These are phyloP conservation scores for Haematococcus sp. DNA, from an alignment of 139 green algal species.

Conservation along the genomic window DNA sequence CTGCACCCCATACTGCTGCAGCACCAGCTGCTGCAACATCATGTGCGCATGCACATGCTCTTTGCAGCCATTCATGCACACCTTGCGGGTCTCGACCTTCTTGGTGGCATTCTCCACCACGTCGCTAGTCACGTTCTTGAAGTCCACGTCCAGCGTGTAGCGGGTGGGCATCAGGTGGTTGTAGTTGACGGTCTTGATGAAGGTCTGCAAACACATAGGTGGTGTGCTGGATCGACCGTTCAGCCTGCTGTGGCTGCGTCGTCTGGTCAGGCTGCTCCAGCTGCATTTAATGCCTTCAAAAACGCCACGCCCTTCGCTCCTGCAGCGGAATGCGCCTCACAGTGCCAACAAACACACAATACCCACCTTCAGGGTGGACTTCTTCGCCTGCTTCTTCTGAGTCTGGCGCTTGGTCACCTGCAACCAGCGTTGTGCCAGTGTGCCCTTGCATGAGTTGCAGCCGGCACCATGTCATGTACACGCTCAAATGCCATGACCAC, in stretches of 20 bases:
- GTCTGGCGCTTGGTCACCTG: constrained; percentile 83
- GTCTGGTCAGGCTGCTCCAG: not conserved
- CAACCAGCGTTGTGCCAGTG: not conserved
- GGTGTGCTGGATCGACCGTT: not conserved
- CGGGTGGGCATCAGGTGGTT: constrained; percentile 99
- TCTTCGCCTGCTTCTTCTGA: constrained; percentile 78
- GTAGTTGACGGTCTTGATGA: constrained; percentile 99
- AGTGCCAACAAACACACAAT: not conserved
- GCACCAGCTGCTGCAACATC: not conserved
- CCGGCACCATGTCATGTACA: constrained; percentile 7
- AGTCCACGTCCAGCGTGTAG: constrained; percentile 97
- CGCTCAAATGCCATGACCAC: no score
- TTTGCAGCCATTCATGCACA: constrained; percentile 25
- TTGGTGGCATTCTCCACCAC: constrained; percentile 87
- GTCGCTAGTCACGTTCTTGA: constrained; percentile 87
- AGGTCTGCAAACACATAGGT: constrained; percentile 59
- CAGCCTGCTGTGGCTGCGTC: not conserved
- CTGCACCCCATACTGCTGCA: no score
- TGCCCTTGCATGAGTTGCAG: not conserved
- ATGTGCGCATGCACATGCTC: not conserved
- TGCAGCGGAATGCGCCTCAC: no score
- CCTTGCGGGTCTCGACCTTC: constrained; percentile 84
- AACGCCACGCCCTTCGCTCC: no score
- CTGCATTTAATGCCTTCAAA: not conserved
- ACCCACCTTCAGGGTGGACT: constrained; percentile 66